A percentile compares a stretch with the other conserved stretches of the same genome.
Evolutionary conservation across 2,329 filamentous ascomycete species (phyloP).

Genomic region (Nothomitra cinnamomea): DNA sequence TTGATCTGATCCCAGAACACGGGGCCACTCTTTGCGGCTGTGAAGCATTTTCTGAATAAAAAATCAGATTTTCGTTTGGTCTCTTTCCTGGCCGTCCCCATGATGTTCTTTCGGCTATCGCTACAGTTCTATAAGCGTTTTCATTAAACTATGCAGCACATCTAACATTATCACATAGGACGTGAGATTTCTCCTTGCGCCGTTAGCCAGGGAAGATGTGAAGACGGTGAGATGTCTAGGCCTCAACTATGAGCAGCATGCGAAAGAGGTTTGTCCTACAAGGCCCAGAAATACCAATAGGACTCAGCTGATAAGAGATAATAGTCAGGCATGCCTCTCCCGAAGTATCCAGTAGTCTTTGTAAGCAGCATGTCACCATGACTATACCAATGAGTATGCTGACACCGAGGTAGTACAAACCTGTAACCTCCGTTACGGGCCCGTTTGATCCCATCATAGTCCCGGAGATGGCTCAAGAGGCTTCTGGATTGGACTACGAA

Average conservation of each 20-base stretch:
- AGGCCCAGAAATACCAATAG: constrained; percentile 10
- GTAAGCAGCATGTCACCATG: constrained; percentile 22
- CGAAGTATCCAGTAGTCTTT: constrained; percentile 56
- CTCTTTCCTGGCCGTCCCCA: no score
- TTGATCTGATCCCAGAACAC: no score
- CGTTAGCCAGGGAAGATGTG: constrained; percentile 44
- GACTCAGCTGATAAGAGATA: background rate
- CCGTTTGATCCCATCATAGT: constrained; percentile 51
- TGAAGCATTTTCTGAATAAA: no score
- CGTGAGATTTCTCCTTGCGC: constrained; percentile 38
- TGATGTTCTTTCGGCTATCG: no score
- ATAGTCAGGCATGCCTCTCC: constrained; percentile 41
- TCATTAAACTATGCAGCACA: background rate
- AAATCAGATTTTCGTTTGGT: no score
- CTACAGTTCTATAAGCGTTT: background rate
- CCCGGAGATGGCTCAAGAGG: constrained; percentile 45
- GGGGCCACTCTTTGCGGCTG: no score
- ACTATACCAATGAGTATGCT: background rate
- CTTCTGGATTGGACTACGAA: constrained; percentile 58
- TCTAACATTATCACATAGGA: constrained; percentile 14
- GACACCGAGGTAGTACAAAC: constrained; percentile 37
- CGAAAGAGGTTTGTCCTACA: constrained; percentile 36
- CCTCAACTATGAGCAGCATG: constrained; percentile 56
- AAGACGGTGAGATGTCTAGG: constrained; percentile 52
- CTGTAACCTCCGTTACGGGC: constrained; percentile 45